Evolutionary conservation across 345 rosid genomes (phyloP).

Genomic region (Populus ilicifolia): DNA sequence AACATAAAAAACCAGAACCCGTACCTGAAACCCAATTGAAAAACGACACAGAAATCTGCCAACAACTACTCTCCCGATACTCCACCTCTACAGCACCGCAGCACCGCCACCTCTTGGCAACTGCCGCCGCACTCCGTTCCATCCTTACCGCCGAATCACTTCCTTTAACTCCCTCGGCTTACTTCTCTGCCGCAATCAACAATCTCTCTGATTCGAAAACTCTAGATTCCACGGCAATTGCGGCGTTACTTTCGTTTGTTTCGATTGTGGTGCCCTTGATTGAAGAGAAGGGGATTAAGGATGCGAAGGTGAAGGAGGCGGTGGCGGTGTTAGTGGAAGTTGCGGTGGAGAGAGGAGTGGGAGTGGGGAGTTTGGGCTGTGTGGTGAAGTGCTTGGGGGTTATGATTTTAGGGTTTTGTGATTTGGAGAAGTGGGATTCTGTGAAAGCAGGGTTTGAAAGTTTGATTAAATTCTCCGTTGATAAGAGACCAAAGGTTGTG

Average conservation of each 20-base stretch:
- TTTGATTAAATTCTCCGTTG: slow-evolving; percentile 60
- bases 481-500: slow-evolving; percentile 86
- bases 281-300: slow-evolving; percentile 42
- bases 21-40: slow-evolving; percentile 21
- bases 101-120: slow-evolving; percentile 86
- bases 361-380: slow-evolving; percentile 59
- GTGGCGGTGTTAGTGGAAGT: slow-evolving; percentile 50
- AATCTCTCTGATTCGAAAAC: slow-evolving; percentile 24
- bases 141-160: slow-evolving; percentile 65
- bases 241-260: slow-evolving; percentile 64
- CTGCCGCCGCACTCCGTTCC: slow-evolving; percentile 84
- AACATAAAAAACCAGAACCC: neutral
- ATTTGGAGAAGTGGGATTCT: slow-evolving; percentile 67
- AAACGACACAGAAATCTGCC: slow-evolving; percentile 60
- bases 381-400: slow-evolving; percentile 78
- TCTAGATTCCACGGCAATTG: slow-evolving; percentile 51
- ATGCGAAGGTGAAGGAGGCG: slow-evolving; percentile 62
- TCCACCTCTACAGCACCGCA: slow-evolving; percentile 75
- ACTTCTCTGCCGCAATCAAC: slow-evolving; percentile 75
- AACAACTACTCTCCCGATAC: slow-evolving; percentile 86
- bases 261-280: slow-evolving; percentile 55
- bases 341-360: slow-evolving; percentile 36
- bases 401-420: slow-evolving; percentile 53
- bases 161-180: slow-evolving; percentile 54
- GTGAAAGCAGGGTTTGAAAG: slow-evolving; percentile 49